phyloP scores from a whole-genome alignment of 2,329 filamentous ascomycete species.

The Pestalotiopsis sp. region DNA sequence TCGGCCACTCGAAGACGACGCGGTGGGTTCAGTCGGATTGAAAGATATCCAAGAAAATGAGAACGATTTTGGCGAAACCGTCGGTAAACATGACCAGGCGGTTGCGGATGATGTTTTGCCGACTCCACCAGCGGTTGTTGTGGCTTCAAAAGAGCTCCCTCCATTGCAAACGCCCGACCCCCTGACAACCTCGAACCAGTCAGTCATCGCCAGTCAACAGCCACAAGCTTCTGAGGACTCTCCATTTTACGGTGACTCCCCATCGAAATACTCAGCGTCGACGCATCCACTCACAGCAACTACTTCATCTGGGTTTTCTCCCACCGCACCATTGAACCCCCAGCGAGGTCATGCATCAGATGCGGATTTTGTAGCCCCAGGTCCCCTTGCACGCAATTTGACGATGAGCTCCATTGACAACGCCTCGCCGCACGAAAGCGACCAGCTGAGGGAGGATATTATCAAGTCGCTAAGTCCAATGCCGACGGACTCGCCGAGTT shows the following conservation, averaged over 20 bases:
- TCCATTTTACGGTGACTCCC: constrained; percentile 13
- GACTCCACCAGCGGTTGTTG: constrained; percentile 18
- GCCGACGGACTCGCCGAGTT: constrained; percentile 28
- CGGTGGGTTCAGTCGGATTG: constrained; percentile 12
- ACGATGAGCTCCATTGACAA: constrained; percentile 50
- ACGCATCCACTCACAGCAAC: constrained; percentile 16
- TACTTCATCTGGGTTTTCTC: constrained; percentile 32
- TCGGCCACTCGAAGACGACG: constrained; percentile 16
- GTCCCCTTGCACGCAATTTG: constrained; percentile 39
- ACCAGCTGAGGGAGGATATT: constrained; percentile 72
- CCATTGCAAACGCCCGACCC: constrained; percentile 23
- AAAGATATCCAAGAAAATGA: constrained; percentile 3
- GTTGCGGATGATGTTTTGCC: constrained; percentile 22
- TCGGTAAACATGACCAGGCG: constrained; percentile 22
- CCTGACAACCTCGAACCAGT: constrained; percentile 10
- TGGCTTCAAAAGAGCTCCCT: constrained; percentile 22
- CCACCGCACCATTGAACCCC: constrained; percentile 47
- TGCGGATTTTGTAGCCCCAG: constrained; percentile 35
- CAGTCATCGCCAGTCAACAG: constrained; percentile 3
- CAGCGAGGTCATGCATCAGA: constrained; percentile 34
- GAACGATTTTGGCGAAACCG: constrained; percentile 16
- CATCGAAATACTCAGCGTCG: constrained; percentile 18
- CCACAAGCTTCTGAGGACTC: constrained; percentile 11
- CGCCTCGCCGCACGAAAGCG: constrained; percentile 65
- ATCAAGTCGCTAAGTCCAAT: constrained; percentile 64